Evolutionary conservation across 352 stramenopile species (phyloP).

Genomic region (Phytophthora agathidicida): DNA sequence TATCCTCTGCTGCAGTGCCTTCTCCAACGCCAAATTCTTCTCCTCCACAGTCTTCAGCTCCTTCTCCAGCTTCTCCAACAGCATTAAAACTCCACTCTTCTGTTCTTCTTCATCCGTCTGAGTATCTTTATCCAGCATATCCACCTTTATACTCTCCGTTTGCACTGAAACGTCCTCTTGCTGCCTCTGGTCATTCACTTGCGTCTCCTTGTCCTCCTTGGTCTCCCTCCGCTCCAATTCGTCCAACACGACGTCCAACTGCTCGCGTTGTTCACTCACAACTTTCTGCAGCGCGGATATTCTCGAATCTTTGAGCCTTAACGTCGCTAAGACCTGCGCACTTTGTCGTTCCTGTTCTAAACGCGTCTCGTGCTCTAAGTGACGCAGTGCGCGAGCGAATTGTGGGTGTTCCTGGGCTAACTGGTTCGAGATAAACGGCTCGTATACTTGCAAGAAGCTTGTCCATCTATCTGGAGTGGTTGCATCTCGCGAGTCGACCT

Average conservation of each 20-base stretch:
- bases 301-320: constrained; percentile 24
- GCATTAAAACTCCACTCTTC: not conserved
- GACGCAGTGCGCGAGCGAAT: constrained; percentile 23
- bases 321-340: constrained; percentile 29
- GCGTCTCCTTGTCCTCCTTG: constrained; percentile 20
- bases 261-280: constrained; percentile 27
- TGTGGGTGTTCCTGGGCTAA: constrained; percentile 23
- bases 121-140: not conserved
- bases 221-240: constrained; percentile 35
- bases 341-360: constrained; percentile 29
- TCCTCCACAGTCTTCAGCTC: constrained; percentile 28
- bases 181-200: constrained; percentile 3
- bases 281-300: constrained; percentile 24
- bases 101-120: constrained; percentile 9
- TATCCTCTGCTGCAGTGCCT: constrained; percentile 14
- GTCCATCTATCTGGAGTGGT: constrained; percentile 8
- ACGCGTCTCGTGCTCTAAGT: constrained; percentile 25
- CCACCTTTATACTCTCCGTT: constrained; percentile 7
- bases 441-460: constrained; percentile 26
- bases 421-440: constrained; percentile 24
- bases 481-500: not conserved
- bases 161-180: constrained; percentile 18
- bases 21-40: constrained; percentile 30
- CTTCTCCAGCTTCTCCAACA: constrained; percentile 30
- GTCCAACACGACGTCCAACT: constrained; percentile 36